These are phyloP conservation scores for Calcarisporium arbuscula DNA, from an alignment of 2,329 filamentous ascomycete genomes.

Conservation along the genomic window DNA sequence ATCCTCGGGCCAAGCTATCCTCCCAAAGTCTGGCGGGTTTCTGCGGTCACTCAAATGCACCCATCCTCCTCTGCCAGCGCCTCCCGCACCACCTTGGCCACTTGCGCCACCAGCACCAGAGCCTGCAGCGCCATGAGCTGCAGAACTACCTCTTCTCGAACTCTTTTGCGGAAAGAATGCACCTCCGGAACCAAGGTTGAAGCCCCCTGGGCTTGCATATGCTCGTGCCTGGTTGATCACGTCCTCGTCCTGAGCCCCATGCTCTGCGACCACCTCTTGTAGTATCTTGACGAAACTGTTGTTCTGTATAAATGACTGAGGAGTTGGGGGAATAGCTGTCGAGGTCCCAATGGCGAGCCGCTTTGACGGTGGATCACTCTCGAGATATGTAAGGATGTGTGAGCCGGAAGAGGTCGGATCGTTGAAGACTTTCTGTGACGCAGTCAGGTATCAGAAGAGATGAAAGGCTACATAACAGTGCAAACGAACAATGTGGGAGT, in stretches of 20 bases:
- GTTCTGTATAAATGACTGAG: slow-evolving; percentile 54
- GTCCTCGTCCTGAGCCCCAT: slow-evolving; percentile 51
- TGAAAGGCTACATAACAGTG: not conserved
- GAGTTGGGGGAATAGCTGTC: slow-evolving; percentile 52
- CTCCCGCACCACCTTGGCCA: slow-evolving; percentile 55
- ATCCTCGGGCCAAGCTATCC: slow-evolving; percentile 64
- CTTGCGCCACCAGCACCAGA: slow-evolving; percentile 50
- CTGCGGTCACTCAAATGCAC: slow-evolving; percentile 59
- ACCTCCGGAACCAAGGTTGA: slow-evolving; percentile 45
- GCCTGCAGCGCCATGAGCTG: slow-evolving; percentile 33
- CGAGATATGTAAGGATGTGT: slow-evolving; percentile 54
- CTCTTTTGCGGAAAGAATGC: slow-evolving; percentile 40
- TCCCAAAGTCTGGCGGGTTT: slow-evolving; percentile 59
- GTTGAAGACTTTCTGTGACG: slow-evolving; percentile 50
- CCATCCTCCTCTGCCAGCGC: slow-evolving; percentile 54
- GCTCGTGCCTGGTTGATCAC: slow-evolving; percentile 51
- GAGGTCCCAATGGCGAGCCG: slow-evolving; percentile 54
- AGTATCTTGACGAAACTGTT: slow-evolving; percentile 52
- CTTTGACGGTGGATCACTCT: slow-evolving; percentile 47
- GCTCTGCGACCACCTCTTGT: slow-evolving; percentile 46
- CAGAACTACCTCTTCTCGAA: slow-evolving; percentile 25
- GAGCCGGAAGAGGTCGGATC: slow-evolving; percentile 36
- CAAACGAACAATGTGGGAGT: slow-evolving; percentile 47
- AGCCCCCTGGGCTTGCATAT: slow-evolving; percentile 52
- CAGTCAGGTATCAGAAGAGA: slow-evolving; percentile 9